phyloP scores from a whole-genome alignment of 441 rosid species.

The Euphorbia schlechtendalii region DNA sequence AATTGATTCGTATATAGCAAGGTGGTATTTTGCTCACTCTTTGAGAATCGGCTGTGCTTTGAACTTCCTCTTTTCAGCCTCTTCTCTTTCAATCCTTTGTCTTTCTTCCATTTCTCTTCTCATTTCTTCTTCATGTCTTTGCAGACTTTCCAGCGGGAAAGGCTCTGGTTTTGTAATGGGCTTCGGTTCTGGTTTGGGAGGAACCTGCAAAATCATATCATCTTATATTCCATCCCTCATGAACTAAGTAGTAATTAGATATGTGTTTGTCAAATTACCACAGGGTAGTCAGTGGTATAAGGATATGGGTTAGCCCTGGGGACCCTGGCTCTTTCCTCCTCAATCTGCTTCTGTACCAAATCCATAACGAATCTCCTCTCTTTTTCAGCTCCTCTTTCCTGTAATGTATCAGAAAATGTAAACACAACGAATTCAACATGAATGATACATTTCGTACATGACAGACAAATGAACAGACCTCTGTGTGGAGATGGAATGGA shows the following conservation, averaged over 20 bases:
- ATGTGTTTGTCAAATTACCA: slow-evolving; percentile 41
- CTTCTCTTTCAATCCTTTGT: slow-evolving; percentile 60
- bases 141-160: slow-evolving; percentile 80
- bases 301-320: slow-evolving; percentile 92
- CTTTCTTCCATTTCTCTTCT: slow-evolving; percentile 80
- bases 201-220: slow-evolving; percentile 33
- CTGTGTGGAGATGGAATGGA: slow-evolving; percentile 89
- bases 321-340: slow-evolving; percentile 68
- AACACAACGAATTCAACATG: slow-evolving; percentile 2
- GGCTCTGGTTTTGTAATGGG: slow-evolving; percentile 80
- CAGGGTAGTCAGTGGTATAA: slow-evolving; percentile 90
- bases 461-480: slow-evolving; percentile 34
- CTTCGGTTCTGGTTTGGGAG: slow-evolving; percentile 84
- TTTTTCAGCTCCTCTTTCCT: slow-evolving; percentile 95
- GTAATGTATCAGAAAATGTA: slow-evolving; percentile 17
- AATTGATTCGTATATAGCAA: neutral
- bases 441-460: neutral
- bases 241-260: neutral
- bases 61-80: slow-evolving; percentile 64
- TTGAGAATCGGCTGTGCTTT: slow-evolving; percentile 69
- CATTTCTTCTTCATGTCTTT: slow-evolving; percentile 86
- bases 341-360: slow-evolving; percentile 49
- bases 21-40: slow-evolving; percentile 44
- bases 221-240: neutral
- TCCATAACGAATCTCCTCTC: slow-evolving; percentile 62